These are phyloP conservation scores for Daldinia vernicosa DNA, from an alignment of 495 filamentous ascomycete genomes.

Conservation along the genomic window DNA sequence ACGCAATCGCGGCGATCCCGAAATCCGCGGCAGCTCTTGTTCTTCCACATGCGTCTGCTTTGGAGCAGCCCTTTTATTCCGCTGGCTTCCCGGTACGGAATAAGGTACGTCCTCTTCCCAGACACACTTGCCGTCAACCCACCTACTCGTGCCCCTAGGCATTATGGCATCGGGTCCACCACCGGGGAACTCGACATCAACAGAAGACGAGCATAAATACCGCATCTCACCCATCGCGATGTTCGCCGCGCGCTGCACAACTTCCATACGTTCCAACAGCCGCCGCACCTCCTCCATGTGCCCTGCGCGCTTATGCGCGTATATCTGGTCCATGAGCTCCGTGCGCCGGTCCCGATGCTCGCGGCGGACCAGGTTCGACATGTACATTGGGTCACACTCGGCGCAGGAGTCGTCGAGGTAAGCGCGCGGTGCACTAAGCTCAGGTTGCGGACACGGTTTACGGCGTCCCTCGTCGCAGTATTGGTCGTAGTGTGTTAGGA, in stretches of 20 bases:
- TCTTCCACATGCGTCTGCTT: constrained; percentile 1
- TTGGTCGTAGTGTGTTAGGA: constrained; percentile 31
- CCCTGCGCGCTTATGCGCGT: not conserved
- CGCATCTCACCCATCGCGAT: constrained; percentile 8
- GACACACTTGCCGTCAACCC: constrained; percentile 29
- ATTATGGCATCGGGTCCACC: not conserved
- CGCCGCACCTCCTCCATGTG: not conserved
- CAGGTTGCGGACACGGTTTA: constrained; percentile 9
- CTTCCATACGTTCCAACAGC: not conserved
- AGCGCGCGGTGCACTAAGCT: constrained; percentile 1
- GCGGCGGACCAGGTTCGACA: constrained; percentile 16
- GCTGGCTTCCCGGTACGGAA: not conserved
- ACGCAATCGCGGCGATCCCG: constrained; percentile 11
- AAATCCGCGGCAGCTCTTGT: not conserved
- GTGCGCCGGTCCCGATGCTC: constrained; percentile 3
- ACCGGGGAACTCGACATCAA: constrained; percentile 25
- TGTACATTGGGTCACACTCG: constrained; percentile 36
- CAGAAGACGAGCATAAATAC: not conserved
- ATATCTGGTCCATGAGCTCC: constrained; percentile 13
- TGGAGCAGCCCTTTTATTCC: not conserved
- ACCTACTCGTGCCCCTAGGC: constrained; percentile 14
- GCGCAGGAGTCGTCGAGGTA: constrained; percentile 44
- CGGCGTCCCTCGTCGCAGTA: constrained; percentile 19
- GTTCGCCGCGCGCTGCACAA: not conserved
- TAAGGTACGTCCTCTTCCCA: constrained; percentile 23